These are phyloP conservation scores for Atkinsonella hypoxylon DNA, from an alignment of 2,329 filamentous ascomycete species.

Conservation along the genomic window DNA sequence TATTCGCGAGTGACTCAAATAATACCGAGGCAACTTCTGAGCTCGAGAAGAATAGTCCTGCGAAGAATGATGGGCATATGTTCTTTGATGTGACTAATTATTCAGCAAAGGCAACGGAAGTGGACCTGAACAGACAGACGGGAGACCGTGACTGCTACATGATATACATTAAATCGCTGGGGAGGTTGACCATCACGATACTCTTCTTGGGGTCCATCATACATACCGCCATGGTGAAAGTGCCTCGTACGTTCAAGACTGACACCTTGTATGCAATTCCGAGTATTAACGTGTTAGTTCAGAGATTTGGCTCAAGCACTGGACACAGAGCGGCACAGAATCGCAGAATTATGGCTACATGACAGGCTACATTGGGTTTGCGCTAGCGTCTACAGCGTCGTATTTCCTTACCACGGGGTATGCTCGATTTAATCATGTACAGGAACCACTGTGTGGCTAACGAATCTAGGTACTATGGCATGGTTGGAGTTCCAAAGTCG, in stretches of 20 bases:
- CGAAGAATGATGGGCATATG: too few relatives aligned
- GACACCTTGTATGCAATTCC: too few relatives aligned
- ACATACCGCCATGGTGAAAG: constrained; percentile 9
- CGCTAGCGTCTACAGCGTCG: constrained; percentile 9
- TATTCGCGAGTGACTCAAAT: constrained; percentile 5
- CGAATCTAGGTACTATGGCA: constrained; percentile 13
- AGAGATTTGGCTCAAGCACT: constrained; percentile 16
- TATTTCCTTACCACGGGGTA: constrained; percentile 8
- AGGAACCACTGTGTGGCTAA: not conserved
- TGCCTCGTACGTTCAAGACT: constrained; percentile 17
- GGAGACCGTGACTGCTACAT: not conserved
- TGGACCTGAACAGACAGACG: too few relatives aligned
- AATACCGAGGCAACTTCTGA: not conserved
- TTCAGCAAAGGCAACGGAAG: too few relatives aligned
- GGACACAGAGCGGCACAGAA: constrained; percentile 15
- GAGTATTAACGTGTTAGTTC: too few relatives aligned
- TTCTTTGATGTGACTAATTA: too few relatives aligned
- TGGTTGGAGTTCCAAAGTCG: constrained; percentile 13
- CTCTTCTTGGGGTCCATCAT: constrained; percentile 9
- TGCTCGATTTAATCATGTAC: rapidly evolving
- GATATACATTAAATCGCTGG: not conserved
- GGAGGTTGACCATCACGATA: constrained; percentile 9
- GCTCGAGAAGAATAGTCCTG: too few relatives aligned
- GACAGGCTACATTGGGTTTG: constrained; percentile 14
- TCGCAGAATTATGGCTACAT: constrained; percentile 11